Evolutionary conservation across 768 basidiomycete species (phyloP).

Genomic region (Pleurotus djamor): DNA sequence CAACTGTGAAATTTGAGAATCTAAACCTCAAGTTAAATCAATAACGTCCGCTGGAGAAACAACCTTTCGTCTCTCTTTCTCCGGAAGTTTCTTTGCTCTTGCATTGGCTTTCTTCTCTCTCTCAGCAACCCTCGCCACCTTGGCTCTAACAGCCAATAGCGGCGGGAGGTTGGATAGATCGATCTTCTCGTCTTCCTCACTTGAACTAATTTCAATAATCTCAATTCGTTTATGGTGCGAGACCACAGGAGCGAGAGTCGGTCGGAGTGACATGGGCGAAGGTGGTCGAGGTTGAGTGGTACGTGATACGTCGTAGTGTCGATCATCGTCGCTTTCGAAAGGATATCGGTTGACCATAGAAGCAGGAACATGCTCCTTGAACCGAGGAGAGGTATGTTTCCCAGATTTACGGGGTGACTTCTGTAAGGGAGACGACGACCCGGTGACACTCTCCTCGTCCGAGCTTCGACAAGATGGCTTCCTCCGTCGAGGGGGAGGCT

Average conservation of each 20-base stretch:
- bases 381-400: slow-evolving; percentile 14
- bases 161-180: not conserved
- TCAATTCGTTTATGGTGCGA: slow-evolving; percentile 4
- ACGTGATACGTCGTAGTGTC: not conserved
- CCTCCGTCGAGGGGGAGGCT: not conserved
- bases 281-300: not conserved
- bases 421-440: not conserved
- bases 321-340: not conserved
- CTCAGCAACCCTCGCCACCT: not conserved
- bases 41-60: not conserved
- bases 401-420: slow-evolving; percentile 19
- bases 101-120: not conserved
- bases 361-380: not conserved
- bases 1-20: too few species aligned
- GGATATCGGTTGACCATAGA: not conserved
- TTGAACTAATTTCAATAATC: slow-evolving; percentile 34
- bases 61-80: not conserved
- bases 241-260: not conserved
- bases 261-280: not conserved
- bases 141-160: slow-evolving; percentile 6
- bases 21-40: slow-evolving; percentile 8
- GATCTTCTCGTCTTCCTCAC: slow-evolving; percentile 27
- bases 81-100: not conserved
- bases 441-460: slow-evolving; percentile 11
- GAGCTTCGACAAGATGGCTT: slow-evolving; percentile 14